Evolutionary conservation across 331 rosid genomes (phyloP).

Genomic region (Rhamnella rubrinervis): DNA sequence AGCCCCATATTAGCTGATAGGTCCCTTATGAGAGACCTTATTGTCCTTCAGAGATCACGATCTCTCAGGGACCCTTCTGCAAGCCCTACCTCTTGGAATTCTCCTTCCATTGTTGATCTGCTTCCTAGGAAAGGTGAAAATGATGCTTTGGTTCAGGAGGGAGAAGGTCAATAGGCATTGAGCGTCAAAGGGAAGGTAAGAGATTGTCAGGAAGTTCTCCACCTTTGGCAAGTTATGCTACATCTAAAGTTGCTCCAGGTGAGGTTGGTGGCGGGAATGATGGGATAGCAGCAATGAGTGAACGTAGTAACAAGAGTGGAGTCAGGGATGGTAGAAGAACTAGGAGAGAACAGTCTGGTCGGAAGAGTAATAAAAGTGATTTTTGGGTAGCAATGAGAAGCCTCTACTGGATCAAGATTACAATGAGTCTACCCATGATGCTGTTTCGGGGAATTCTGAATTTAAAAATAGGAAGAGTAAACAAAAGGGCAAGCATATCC

Average conservation of each 20-base stretch:
- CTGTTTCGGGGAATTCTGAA: conserved; percentile 58
- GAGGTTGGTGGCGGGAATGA: conserved; percentile 50
- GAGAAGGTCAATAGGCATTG: conserved; percentile 72
- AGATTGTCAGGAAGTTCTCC: conserved; percentile 67
- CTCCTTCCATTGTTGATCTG: conserved; percentile 73
- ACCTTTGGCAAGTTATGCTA: conserved; percentile 47
- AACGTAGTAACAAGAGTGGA: conserved; percentile 62
- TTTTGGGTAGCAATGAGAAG: conserved; percentile 54
- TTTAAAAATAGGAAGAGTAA: conserved; percentile 62
- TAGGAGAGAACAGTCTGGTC: conserved; percentile 68
- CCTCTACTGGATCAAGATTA: conserved; percentile 43
- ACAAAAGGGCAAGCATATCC: conserved; percentile 66
- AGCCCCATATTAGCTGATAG: conserved; percentile 90
- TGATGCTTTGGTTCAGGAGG: conserved; percentile 55
- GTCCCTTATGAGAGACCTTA: conserved; percentile 89
- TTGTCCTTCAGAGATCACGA: conserved; percentile 85
- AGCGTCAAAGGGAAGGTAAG: conserved; percentile 67
- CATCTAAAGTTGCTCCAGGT: conserved; percentile 71
- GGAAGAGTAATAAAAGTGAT: conserved; percentile 65
- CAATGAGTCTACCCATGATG: conserved; percentile 50
- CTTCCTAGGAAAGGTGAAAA: conserved; percentile 66
- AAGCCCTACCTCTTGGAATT: conserved; percentile 95
- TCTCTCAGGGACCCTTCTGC: conserved; percentile 98
- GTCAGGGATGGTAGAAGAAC: conserved; percentile 55
- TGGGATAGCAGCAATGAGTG: conserved; percentile 46